Base-by-base conservation (phyloP, 192 early-diverging fungal species). In the Spizellomyces punctatus region DNA sequence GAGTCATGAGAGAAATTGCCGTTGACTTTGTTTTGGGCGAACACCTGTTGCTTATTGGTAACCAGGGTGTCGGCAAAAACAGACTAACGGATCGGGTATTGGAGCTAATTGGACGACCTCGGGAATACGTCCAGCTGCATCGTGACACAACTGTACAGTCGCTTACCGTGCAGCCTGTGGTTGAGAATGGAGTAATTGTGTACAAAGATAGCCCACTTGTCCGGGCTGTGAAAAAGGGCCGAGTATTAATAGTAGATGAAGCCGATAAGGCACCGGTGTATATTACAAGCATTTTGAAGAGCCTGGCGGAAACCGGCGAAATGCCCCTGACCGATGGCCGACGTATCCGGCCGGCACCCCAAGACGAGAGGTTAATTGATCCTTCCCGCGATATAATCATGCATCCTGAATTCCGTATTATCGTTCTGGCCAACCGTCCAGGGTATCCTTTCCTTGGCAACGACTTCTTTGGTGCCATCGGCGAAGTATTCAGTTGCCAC, bases 211-310 rank as follows among this genome's bases (percentile, higher is more conserved):
- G 89, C 17, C 88, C 92, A 8, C 76, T 90, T 52, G 84, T 89
- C 56, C 76, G 81, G 9, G 79, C 84, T 10, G 81, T 78, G 14
- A 63, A 74, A n/a, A 80, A 86, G 41, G 88, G 90, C 16, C 82
- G 88, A 16, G 85, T 93, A 44, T 72, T 93, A 17, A 86, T 93
- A 10, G 88, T 93, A 12, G 92, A 93, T 76, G 92, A 93, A 71
- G 92, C 92, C 6, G 92, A 93, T 71, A 93, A 93, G 65, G 92
- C 92, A 2, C 92, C 92, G 4, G 89, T 90, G 3, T 87, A 90
- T 73, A 90, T 93, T 16, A 91, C 92, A 10, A 86, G 90, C 21
- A 84, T 91, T 9, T 80, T 93, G 6, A 90, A 91, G 67, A 86
- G 84, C 63, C 81, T 93, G 60, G 76, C 89, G 5, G 92, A 93